Evolutionary conservation across 2,329 filamentous ascomycete species (phyloP).

Genomic region (Aspergillus amoenus): DNA sequence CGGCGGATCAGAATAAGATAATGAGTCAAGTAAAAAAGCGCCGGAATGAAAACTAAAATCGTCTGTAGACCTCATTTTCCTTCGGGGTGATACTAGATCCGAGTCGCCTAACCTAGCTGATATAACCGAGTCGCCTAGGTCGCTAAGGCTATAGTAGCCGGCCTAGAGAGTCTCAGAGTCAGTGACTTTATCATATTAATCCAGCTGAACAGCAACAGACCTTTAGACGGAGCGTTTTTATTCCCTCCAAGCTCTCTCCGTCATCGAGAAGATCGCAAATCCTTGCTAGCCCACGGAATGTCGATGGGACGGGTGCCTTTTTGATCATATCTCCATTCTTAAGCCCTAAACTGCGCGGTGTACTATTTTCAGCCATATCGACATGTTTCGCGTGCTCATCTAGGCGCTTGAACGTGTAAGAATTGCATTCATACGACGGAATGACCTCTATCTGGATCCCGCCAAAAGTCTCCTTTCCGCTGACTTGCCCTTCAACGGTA

Average conservation of each 20-base stretch:
- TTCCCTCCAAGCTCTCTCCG: not conserved
- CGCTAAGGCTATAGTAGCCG: too few relatives aligned
- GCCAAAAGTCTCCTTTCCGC: not conserved
- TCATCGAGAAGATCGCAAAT: not conserved
- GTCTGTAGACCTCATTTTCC: too few relatives aligned
- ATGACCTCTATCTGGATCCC: slow-evolving; percentile 1
- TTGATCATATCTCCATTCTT: not conserved
- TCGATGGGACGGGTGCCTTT: not conserved
- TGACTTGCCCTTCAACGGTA: slow-evolving; percentile 1
- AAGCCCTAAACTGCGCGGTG: not conserved
- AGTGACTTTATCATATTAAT: too few relatives aligned
- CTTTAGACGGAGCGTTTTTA: not conserved
- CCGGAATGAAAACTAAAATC: too few relatives aligned
- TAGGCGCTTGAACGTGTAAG: not conserved
- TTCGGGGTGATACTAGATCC: too few relatives aligned
- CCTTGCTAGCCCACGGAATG: not conserved
- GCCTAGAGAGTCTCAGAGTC: too few relatives aligned
- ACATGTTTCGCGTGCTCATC: not conserved
- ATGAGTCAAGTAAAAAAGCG: too few relatives aligned
- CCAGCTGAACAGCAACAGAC: not conserved
- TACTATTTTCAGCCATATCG: not conserved
- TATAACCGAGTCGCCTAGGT: too few relatives aligned
- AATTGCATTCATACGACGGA: not conserved
- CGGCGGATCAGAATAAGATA: too few relatives aligned
- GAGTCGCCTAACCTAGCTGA: too few relatives aligned